Conservation (phyloP, 768 basidiomycete species). For the Amanita molliuscula region DNA sequence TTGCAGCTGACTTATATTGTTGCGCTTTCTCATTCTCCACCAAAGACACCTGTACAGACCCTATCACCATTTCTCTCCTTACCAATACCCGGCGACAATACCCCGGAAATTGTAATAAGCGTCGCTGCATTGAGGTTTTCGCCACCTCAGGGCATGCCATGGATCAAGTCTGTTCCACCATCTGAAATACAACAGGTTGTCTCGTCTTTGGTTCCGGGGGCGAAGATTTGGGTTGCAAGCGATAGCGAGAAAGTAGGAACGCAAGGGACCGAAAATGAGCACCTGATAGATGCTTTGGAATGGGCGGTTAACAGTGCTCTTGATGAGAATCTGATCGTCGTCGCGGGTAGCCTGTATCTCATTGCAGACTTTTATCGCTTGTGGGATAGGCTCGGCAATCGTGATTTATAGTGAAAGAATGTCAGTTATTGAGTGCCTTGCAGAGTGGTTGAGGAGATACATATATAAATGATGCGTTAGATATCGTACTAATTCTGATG, state of each 20-base stretch:
- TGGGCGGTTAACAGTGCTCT: constrained; percentile 31
- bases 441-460: no score
- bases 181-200: constrained; percentile 39
- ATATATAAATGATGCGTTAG: no score
- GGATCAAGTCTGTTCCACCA: constrained; percentile 63
- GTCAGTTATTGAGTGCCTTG: no score
- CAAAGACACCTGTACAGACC: constrained; percentile 68
- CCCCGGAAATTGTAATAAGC: constrained; percentile 23
- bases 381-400: neutral
- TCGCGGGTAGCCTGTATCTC: constrained; percentile 91
- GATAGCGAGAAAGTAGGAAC: constrained; percentile 14
- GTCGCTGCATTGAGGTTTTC: constrained; percentile 58
- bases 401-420: no score
- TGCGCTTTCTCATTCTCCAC: constrained; percentile 77
- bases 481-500: no score
- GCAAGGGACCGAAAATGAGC: constrained; percentile 2
- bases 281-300: constrained; percentile 23
- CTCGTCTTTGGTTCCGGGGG: constrained; percentile 28
- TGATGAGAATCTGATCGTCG: constrained; percentile 35
- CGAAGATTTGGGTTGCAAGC: constrained; percentile 34
- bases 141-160: constrained; percentile 87
- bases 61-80: constrained; percentile 54
- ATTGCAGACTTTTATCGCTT: constrained; percentile 87
- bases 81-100: constrained; percentile 12
- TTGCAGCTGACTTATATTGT: constrained; percentile 61